Evolutionary conservation across 176 grass and related monocot species (phyloP).

Genomic region (Triticum urartu): DNA sequence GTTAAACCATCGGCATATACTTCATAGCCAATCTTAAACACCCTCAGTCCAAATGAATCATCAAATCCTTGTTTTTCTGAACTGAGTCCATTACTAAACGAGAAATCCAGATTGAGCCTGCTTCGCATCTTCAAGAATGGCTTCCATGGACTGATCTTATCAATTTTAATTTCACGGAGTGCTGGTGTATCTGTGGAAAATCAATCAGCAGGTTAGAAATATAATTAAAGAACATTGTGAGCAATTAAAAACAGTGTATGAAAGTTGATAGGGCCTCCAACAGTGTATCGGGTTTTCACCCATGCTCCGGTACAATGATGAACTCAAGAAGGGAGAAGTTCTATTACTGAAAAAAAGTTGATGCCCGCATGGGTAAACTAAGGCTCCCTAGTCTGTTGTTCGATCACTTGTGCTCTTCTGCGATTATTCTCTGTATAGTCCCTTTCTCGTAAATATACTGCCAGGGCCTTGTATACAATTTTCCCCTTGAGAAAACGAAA

Average conservation of each 20-base stretch:
- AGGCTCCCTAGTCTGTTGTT: not conserved
- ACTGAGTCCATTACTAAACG: constrained; percentile 48
- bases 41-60: constrained; percentile 52
- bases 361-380: not conserved
- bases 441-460: not conserved
- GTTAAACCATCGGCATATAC: constrained; percentile 81
- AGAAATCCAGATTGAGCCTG: constrained; percentile 63
- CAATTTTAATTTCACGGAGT: constrained; percentile 87
- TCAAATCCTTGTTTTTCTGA: constrained; percentile 51
- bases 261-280: not conserved
- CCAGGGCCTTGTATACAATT: not conserved
- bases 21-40: constrained; percentile 75
- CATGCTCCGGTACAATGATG: not conserved
- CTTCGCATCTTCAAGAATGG: constrained; percentile 75
- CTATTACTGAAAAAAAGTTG: not conserved
- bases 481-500: not conserved
- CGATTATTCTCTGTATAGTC: not conserved
- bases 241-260: constrained; percentile 2
- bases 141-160: constrained; percentile 75
- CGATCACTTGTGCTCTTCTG: not conserved
- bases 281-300: not conserved
- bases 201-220: constrained; percentile 28
- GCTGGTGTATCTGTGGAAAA: constrained; percentile 68
- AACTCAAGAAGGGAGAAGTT: not conserved
- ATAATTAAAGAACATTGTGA: constrained; percentile 20